Conservation (phyloP, 305 asterid species). For the Rubia peregrina region DNA sequence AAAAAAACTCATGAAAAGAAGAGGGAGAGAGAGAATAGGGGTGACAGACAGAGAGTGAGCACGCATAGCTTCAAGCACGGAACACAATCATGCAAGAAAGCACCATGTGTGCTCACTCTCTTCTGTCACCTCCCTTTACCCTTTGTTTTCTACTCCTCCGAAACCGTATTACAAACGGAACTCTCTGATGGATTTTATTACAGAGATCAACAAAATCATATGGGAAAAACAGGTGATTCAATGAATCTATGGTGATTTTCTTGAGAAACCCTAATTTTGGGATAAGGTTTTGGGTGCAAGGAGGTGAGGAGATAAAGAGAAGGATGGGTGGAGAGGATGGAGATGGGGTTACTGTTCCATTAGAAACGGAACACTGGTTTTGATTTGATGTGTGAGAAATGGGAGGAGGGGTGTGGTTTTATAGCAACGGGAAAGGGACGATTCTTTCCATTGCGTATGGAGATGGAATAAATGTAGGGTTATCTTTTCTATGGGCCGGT, state of each 20-base stretch:
- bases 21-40: slow-evolving; percentile 27
- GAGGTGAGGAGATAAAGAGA: not conserved
- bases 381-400: slow-evolving; percentile 29
- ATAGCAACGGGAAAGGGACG: slow-evolving; percentile 38
- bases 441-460: slow-evolving; percentile 33
- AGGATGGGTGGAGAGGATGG: not conserved
- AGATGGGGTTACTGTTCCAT: slow-evolving; percentile 31
- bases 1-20: not conserved
- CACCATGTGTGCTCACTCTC: slow-evolving; percentile 92
- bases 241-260: not conserved
- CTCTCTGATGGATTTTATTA: not conserved
- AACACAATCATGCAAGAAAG: slow-evolving; percentile 55
- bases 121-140: slow-evolving; percentile 78
- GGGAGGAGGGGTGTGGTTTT: slow-evolving; percentile 25
- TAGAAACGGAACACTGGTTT: slow-evolving; percentile 17
- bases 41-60: slow-evolving; percentile 93
- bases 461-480: slow-evolving; percentile 55
- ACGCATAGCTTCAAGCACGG: slow-evolving; percentile 73
- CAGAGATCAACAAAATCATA: too few species aligned
- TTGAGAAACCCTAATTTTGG: slow-evolving; percentile 7
- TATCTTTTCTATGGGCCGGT: slow-evolving; percentile 38
- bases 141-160: not conserved
- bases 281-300: not conserved
- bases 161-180: not conserved
- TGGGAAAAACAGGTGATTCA: too few species aligned